Evolutionary conservation across 192 early-diverging fungal genomes (phyloP), one percentile per base, ranked within the genome.

Genomic region (Entophlyctis helioformis): DNA sequence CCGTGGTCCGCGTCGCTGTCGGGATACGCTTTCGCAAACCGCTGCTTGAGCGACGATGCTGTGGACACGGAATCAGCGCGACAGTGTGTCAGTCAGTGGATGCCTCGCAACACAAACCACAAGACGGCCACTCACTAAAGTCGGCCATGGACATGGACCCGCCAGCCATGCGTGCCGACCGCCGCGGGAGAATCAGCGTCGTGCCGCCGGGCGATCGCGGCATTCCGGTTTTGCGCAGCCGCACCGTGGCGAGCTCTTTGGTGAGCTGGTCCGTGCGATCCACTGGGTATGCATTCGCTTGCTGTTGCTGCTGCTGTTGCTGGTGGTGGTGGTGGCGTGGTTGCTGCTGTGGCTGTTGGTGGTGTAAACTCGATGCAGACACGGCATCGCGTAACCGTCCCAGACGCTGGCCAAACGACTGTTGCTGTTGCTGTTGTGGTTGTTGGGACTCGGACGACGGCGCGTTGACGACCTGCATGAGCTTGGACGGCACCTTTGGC

Each of bases 141-240:
- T 46, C 25, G 21, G 46, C 44, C 22, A 39, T 42, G 38, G 44
- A 24, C 18, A 19, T 32, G 16, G 34, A 18, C n/a, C n/a, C n/a
- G n/a, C n/a, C n/a, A 33, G 24, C 39, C 37, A 19, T 46, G 16
- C 44, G 23, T 11, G 53, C 13, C 32, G 34, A 19, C 41, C 33
- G 15, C 6, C 53, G 53, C 32, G 38, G 53, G 31, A 45, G 53
- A 22, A 54, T 54, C 24, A 54, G 37, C 7, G 53, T 54, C 2
- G 53, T 54, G 12, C 53, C 53, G 20, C 53, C 53, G 10, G 53
- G 53, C 16, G 53, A 54, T 16, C 53, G 35, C 23, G 53, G 53
- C 16, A 54, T 54, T 36, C 41, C 29, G 9, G 53, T 54, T n/a
- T 36, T 36, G 4, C 39, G 35, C n/a, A 54, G 23, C n/a, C 45